Conservation (phyloP, 805 yeast genomes). For the Jamesozyma rosinii region DNA sequence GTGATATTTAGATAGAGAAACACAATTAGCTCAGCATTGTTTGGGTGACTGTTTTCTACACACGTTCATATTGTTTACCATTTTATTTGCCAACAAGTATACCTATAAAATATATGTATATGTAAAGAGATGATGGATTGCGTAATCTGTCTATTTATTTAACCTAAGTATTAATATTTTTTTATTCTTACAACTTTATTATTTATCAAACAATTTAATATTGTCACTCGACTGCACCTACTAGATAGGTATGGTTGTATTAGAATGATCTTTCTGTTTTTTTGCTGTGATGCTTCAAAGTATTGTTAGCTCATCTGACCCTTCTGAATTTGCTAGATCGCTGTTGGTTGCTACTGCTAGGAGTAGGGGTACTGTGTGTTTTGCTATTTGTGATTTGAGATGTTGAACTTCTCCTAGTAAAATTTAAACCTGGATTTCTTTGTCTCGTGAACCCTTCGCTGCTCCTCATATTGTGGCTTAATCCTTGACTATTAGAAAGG, state of each 20-base stretch:
- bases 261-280: no score
- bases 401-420: constrained; percentile 8
- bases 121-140: background rate
- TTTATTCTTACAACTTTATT: background rate
- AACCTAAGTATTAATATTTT: background rate
- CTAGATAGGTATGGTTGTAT: no score
- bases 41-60: background rate
- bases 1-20: constrained; percentile 25
- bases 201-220: no score
- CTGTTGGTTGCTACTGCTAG: background rate
- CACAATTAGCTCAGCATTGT: background rate
- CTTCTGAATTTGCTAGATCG: constrained; percentile 3
- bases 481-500: constrained; percentile 13
- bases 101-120: no score
- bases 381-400: constrained; percentile 5
- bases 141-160: background rate
- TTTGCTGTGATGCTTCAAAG: no score
- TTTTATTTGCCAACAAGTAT: background rate
- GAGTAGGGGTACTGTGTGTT: background rate
- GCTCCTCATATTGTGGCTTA: constrained; percentile 17
- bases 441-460: constrained; percentile 4
- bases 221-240: no score
- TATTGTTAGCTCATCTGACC: background rate
- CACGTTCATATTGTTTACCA: background rate
- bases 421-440: background rate